Conservation (phyloP, 768 basidiomycete species). For the Collybia nuda region DNA sequence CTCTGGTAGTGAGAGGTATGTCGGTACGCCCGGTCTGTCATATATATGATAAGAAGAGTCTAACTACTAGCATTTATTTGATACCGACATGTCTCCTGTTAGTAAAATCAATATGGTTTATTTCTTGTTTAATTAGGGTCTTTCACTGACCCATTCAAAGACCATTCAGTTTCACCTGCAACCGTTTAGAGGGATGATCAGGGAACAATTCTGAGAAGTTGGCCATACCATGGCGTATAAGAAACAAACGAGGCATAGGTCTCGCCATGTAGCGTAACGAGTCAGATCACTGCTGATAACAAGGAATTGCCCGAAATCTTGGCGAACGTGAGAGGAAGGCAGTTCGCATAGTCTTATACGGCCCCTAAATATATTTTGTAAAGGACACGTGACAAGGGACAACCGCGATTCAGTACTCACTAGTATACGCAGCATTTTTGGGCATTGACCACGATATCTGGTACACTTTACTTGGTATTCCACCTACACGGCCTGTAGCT, state of each 20-base stretch:
- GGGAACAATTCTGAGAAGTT: neutral
- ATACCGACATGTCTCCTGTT: conserved; percentile 62
- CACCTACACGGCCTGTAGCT: neutral
- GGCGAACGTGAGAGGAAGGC: no score
- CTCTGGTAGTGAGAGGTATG: conserved; percentile 80
- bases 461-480: neutral
- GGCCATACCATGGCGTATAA: conserved; percentile 71
- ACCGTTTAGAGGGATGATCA: neutral
- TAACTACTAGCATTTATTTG: neutral
- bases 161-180: conserved; percentile 93
- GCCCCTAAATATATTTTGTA: no score
- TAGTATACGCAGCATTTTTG: no score
- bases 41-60: no score
- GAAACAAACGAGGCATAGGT: conserved; percentile 72
- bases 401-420: no score
- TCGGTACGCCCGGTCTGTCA: conserved; percentile 84
- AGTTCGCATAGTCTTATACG: no score
- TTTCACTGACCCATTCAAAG: conserved; percentile 67
- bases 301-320: no score
- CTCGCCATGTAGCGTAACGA: conserved; percentile 31
- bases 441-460: neutral
- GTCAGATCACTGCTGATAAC: neutral
- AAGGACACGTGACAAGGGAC: no score
- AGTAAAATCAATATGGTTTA: conserved; percentile 7
- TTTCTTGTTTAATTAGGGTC: neutral